Evolutionary conservation across 768 basidiomycete species (phyloP), one percentile per base, ranked within the genome.

Genomic region (Auriscalpium microsporum): DNA sequence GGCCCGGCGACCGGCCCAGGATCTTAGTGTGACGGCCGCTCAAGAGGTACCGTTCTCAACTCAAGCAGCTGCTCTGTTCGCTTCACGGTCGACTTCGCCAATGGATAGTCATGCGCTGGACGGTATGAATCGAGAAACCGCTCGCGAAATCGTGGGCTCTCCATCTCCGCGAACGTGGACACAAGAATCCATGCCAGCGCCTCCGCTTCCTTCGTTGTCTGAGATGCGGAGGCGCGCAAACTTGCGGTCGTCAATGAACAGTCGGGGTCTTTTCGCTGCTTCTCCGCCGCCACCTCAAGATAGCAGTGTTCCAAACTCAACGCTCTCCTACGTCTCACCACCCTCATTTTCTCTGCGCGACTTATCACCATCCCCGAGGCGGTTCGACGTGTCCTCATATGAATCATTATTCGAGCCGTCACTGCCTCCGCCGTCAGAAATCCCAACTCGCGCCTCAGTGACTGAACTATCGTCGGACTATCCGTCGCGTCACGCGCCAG

Each of bases 31-130:
- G 28, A 28, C 28, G 28, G 28, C 7, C 28, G 28, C 28, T 7
- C 57, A 52, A 23, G 59, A 58, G 4, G 59, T 61, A 10, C 59
- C 59, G 16, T 61, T 58, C 52, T 61, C 59, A 1, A 56, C 48
- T 36, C 58, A 61, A 21, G 57, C 54, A n/a, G 59, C 59, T 33
- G 59, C 59, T 10, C 54, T 61, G 28, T 58, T 61, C 10, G 57
- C 54, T 21, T 55, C 59, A 2, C 57, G 54, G 37, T 40, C 54
- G 45, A 48, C 57, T 17, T 47, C 57, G 14, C 55, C 59, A 19
- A 17, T 45, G 9, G 14, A 35, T 10, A 10, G 17, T 19, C 28
- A 37, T n/a, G 28, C 16, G 21, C 23, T n/a, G 28, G 16, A n/a
- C n/a, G 8, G 28, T 34, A 16, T 10, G 11, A n/a, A n/a, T n/a